phyloP scores from a whole-genome alignment of 176 grass and related monocot species.

The Coix lacrymajobi region DNA sequence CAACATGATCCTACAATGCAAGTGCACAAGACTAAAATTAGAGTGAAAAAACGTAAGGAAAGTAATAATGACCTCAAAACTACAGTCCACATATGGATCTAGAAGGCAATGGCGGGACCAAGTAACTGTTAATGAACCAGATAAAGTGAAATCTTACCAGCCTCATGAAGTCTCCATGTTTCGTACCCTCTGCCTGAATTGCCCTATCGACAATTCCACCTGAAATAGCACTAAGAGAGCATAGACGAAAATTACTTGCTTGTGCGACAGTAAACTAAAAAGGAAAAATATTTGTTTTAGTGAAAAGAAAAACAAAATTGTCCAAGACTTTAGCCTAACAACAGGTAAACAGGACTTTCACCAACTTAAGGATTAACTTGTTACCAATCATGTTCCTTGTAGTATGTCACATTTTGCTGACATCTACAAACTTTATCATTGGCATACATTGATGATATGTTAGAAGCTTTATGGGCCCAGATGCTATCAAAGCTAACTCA shows the following conservation, averaged over 20 bases:
- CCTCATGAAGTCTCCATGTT: slow-evolving; percentile 86
- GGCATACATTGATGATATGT: neutral
- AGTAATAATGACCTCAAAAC: slow-evolving; percentile 1
- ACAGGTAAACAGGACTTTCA: neutral
- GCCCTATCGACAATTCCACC: slow-evolving; percentile 81
- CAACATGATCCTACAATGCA: slow-evolving; percentile 78
- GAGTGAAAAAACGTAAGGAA: neutral
- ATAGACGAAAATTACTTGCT: neutral
- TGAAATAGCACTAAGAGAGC: slow-evolving; percentile 67
- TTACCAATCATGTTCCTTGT: neutral
- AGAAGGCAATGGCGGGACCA: neutral
- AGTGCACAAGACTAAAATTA: slow-evolving; percentile 13
- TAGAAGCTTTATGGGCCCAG: neutral
- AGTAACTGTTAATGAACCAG: neutral
- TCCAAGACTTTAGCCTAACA: neutral
- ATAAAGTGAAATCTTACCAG: slow-evolving; percentile 43
- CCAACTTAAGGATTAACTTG: neutral
- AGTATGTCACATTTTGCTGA: neutral
- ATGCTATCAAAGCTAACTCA: neutral
- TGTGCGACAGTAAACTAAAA: neutral
- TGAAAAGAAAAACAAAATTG: neutral
- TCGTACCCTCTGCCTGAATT: slow-evolving; percentile 79
- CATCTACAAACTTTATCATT: neutral
- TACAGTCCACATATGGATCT: neutral
- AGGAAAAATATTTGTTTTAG: neutral